Base-by-base conservation (phyloP, 1,284 basidiomycete species). In the Cryptococcus maquisensis region DNA sequence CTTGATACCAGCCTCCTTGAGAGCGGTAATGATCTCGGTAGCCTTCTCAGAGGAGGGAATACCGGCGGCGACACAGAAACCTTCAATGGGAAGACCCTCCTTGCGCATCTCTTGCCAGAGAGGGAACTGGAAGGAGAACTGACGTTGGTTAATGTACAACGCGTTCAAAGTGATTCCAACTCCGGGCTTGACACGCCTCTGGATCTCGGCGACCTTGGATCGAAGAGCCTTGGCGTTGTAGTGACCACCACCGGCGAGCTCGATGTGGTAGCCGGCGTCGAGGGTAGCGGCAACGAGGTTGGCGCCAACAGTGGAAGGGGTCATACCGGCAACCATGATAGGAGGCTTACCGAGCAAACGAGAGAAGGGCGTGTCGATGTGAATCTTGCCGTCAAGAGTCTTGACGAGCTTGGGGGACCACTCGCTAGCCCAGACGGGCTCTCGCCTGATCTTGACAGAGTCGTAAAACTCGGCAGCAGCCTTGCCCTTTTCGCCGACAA, bases 251-350 rank as follows among this genome's bases (percentile, higher is more conserved):
- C 96, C 96, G 49, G 95, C 96, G 54, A 98, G 83, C 76, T 98
- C 95, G 68, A 97, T 83, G 74, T 98, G 93, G 77, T 88, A 98
- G 2, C 95, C 95, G 24, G 95, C 94, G 66, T 89, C 84, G 64
- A 97, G 85, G 38, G 95, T 83, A 7, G 95, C 93, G 56, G 86
- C 85, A 63, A 96, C 92, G 73, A 96, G 92, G 42, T 90, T 90
- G 49, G 87, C 87, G 69, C 92, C 87, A 60, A 97, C 93, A 21
- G 93, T 97, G 1, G 86, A 87, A 1, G 93, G 93, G 0, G 93
- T 96, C 96, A 98, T 98, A 62, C 95, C 96, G 47, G 92, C 92
- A 46, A 98, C 92, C 93, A 97, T 98, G 76, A 98, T 87, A 18
- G 95, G 95, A 1, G 95, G 85, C 79, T 97, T 97, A 64, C 92